A percentile compares a stretch with the other conserved stretches of the same genome.
These are phyloP conservation scores for Dipteronia dyeriana DNA, from an alignment of 345 rosid species.

Conservation along the genomic window DNA sequence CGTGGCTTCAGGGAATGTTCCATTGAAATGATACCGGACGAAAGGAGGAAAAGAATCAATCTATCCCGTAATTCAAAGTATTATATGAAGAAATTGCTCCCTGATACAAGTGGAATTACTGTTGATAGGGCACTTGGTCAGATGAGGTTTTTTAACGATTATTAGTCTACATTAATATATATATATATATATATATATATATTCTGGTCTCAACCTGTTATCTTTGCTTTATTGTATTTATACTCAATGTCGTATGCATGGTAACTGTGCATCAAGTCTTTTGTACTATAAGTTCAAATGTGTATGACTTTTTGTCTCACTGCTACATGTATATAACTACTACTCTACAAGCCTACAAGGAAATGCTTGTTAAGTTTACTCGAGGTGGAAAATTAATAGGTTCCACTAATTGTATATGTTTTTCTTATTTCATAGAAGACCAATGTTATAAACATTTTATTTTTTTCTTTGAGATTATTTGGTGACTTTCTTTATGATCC, in stretches of 20 bases:
- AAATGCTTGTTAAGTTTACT: neutral
- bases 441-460: neutral
- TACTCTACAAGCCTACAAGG: too few relatives aligned
- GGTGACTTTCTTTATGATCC: neutral
- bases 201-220: neutral
- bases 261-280: neutral
- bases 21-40: conserved; percentile 67
- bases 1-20: conserved; percentile 83
- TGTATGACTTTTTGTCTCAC: neutral
- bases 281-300: neutral
- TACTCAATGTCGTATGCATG: neutral
- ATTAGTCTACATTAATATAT: neutral
- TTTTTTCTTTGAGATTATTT: neutral
- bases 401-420: neutral
- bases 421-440: neutral
- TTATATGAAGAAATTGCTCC: conserved; percentile 73
- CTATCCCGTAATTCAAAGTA: conserved; percentile 80
- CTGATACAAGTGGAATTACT: conserved; percentile 76
- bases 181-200: too few relatives aligned
- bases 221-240: neutral
- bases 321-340: neutral
- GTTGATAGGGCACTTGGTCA: conserved; percentile 30
- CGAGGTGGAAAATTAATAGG: neutral
- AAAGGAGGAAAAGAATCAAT: conserved; percentile 72
- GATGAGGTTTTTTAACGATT: conserved; percentile 12